Percentiles rank a stretch among this genome's conserved stretches.
phyloP scores from a whole-genome alignment of 352 stramenopile species.

The Pythium oligandrum region DNA sequence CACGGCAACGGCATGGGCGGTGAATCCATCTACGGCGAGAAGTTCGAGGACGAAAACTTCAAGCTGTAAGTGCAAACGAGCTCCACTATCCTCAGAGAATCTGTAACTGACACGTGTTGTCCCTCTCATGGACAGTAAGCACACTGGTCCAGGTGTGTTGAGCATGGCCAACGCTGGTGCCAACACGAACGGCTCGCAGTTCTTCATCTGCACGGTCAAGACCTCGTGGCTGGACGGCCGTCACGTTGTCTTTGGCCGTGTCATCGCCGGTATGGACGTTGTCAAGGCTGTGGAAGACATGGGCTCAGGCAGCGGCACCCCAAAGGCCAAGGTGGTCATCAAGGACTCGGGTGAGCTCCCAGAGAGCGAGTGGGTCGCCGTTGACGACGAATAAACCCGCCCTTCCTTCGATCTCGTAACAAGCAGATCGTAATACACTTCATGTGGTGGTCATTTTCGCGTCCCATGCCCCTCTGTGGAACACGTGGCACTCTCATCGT shows the following conservation, averaged over 20 bases:
- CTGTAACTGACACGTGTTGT: slow-evolving; percentile 5
- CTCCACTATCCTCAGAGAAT: slow-evolving; percentile 3
- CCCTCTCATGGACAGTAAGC: slow-evolving; percentile 33
- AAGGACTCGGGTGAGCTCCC: slow-evolving; percentile 92
- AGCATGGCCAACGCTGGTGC: slow-evolving; percentile 83
- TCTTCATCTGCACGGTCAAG: slow-evolving; percentile 96
- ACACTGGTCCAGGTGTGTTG: slow-evolving; percentile 59
- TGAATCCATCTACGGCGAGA: slow-evolving; percentile 75
- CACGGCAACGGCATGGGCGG: slow-evolving; percentile 71
- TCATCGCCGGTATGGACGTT: slow-evolving; percentile 95
- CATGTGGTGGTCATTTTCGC: slow-evolving; percentile 1
- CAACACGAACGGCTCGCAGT: slow-evolving; percentile 96
- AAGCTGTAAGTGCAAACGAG: slow-evolving; percentile 39
- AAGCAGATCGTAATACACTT: slow-evolving; percentile 3
- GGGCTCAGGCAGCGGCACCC: slow-evolving; percentile 89
- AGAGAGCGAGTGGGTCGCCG: slow-evolving; percentile 40
- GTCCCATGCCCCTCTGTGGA: background rate
- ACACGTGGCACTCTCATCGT: slow-evolving; percentile 18
- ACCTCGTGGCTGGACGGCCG: slow-evolving; percentile 88
- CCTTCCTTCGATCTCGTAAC: background rate
- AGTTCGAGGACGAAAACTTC: slow-evolving; percentile 86
- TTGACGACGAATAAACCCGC: slow-evolving; percentile 21
- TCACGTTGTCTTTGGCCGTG: slow-evolving; percentile 92
- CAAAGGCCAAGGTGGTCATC: slow-evolving; percentile 87
- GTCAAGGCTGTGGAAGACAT: slow-evolving; percentile 95